phyloP scores from a whole-genome alignment of 202 grass and related monocot genomes.

The Panicum virgatum region DNA sequence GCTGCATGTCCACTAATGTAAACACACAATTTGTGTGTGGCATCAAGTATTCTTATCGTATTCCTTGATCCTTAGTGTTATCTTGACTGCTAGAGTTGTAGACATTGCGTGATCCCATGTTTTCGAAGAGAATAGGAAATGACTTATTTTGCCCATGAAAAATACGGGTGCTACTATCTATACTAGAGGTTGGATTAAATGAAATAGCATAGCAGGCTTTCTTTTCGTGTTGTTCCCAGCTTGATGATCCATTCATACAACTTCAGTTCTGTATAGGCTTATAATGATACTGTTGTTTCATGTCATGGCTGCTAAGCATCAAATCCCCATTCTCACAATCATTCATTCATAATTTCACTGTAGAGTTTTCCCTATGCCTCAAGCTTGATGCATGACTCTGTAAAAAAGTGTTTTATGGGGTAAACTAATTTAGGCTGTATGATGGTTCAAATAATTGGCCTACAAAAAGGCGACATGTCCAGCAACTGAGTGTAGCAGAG shows the following conservation, averaged over 20 bases:
- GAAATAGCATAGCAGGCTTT: background rate
- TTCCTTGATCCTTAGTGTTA: background rate
- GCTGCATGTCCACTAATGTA: background rate
- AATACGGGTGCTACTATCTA: background rate
- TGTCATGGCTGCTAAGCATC: background rate
- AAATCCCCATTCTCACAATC: background rate
- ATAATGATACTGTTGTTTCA: background rate
- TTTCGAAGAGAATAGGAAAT: background rate
- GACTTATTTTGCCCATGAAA: background rate
- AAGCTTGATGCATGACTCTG: background rate
- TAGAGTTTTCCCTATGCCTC: background rate
- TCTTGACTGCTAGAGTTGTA: background rate
- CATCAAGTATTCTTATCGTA: background rate
- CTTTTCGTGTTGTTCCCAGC: background rate
- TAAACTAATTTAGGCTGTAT: background rate
- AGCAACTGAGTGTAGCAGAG: too few species aligned
- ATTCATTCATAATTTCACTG: background rate
- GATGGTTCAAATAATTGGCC: conserved; percentile 13
- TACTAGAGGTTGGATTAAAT: background rate
- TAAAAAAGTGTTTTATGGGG: background rate
- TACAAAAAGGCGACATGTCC: too few species aligned
- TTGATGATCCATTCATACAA: background rate
- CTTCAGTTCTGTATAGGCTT: background rate
- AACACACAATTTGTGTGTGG: background rate
- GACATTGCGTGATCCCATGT: background rate